Conservation (phyloP, 2,329 filamentous ascomycete species). For the Fusarium transvaalense region DNA sequence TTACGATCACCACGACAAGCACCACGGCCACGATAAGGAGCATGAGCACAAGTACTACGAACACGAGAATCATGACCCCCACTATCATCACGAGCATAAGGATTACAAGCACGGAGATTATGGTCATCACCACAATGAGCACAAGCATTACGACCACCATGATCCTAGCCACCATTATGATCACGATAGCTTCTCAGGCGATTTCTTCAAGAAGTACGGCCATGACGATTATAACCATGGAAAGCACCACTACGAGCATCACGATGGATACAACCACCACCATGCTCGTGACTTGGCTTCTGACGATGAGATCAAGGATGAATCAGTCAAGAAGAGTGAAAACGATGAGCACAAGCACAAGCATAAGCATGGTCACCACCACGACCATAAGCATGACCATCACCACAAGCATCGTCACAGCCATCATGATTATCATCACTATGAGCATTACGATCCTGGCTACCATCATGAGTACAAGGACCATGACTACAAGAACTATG, state of each 20-base stretch:
- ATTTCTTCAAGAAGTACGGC: constrained; percentile 2
- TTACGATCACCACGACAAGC: constrained; percentile 12
- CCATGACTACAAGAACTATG: not conserved
- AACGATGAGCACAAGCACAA: not conserved
- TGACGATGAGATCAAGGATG: not conserved
- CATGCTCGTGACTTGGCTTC: constrained; percentile 1
- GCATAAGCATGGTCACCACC: constrained; percentile 18
- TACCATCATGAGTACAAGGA: not conserved
- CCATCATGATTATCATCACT: constrained; percentile 19
- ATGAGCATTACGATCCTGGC: constrained; percentile 3
- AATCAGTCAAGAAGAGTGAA: not conserved
- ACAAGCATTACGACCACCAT: constrained; percentile 4
- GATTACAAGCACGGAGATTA: constrained; percentile 1
- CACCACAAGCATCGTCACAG: constrained; percentile 25
- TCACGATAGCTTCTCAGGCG: not conserved
- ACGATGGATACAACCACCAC: constrained; percentile 7
- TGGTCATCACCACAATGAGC: not conserved
- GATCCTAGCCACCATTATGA: constrained; percentile 2
- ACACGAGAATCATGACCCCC: not conserved
- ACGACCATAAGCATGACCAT: constrained; percentile 18
- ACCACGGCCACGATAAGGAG: not conserved
- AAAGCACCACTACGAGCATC: constrained; percentile 14
- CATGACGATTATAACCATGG: constrained; percentile 4
- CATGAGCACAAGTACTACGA: constrained; percentile 6
- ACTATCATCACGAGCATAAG: not conserved